phyloP scores from a whole-genome alignment of 2,329 filamentous ascomycete species.

The Cryoendolithus antarcticus region DNA sequence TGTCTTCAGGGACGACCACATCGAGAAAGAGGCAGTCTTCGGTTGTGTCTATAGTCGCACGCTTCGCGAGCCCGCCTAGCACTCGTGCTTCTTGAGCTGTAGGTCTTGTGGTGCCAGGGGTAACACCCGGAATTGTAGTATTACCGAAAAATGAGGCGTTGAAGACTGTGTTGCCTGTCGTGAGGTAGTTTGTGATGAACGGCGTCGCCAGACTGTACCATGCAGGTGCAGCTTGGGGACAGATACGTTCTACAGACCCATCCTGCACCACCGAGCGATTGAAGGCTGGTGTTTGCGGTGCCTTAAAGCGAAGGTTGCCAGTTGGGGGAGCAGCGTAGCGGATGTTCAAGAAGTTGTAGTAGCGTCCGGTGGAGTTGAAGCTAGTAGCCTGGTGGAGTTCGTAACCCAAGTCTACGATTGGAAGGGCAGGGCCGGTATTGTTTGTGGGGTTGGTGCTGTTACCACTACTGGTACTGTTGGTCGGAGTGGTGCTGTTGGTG shows the following conservation, averaged over 20 bases:
- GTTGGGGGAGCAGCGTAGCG: conserved; percentile 43
- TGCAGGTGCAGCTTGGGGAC: conserved; percentile 32
- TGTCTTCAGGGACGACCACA: conserved; percentile 24
- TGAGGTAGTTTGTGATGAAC: conserved; percentile 23
- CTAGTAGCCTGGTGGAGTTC: conserved; percentile 36
- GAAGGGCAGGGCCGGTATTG: not conserved
- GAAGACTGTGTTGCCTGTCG: conserved; percentile 17
- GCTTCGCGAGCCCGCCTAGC: not conserved
- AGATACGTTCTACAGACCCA: conserved; percentile 32
- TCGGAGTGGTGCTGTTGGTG: conserved; percentile 3
- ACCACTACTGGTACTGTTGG: not conserved
- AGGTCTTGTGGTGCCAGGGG: too few species aligned
- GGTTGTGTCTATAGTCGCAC: conserved; percentile 13
- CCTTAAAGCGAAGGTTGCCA: conserved; percentile 38
- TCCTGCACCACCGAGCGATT: conserved; percentile 35
- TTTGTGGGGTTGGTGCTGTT: not conserved
- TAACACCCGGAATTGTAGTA: conserved; percentile 10
- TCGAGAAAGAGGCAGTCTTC: conserved; percentile 31
- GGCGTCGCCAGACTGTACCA: conserved; percentile 28
- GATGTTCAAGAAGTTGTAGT: conserved; percentile 45
- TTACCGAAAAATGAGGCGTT: conserved; percentile 6
- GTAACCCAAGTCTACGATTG: conserved; percentile 42
- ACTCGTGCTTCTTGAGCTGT: too few species aligned
- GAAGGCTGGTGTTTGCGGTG: conserved; percentile 27
- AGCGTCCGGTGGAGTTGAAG: conserved; percentile 26